Percentiles rank a stretch among this genome's conserved stretches.
Conservation (phyloP, 116 monocot species). For the Cymodocea nodosa region DNA sequence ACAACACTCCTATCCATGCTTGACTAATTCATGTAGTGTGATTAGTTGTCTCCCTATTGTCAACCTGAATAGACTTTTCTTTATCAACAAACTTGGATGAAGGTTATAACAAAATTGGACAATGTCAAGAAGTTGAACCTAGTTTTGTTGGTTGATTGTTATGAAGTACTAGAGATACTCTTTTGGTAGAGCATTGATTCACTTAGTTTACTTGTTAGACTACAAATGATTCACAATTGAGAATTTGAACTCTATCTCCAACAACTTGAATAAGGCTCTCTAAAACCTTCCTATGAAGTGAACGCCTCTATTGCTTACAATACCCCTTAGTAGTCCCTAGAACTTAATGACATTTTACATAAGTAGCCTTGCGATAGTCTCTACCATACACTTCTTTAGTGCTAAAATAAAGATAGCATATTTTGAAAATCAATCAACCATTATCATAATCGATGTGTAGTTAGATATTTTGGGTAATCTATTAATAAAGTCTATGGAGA, state of each 20-base stretch:
- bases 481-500: conserved; percentile 1
- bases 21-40: background rate
- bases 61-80: background rate
- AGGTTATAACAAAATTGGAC: conserved; percentile 5
- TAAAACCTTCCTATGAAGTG: background rate
- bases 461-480: background rate
- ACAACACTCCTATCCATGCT: background rate
- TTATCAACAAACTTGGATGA: background rate
- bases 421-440: background rate
- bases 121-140: background rate
- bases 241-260: background rate
- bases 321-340: background rate
- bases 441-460: no score
- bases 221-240: conserved; percentile 12
- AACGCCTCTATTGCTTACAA: conserved; percentile 4
- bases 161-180: conserved; percentile 2
- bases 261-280: background rate
- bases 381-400: background rate
- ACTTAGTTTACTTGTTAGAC: background rate
- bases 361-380: background rate
- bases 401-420: background rate
- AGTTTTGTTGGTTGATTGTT: background rate
- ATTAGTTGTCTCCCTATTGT: background rate
- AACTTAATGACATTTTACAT: background rate
- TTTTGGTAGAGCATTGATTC: background rate